phyloP scores from a whole-genome alignment of 305 asterid genomes.

The Ruellia speciosa region DNA sequence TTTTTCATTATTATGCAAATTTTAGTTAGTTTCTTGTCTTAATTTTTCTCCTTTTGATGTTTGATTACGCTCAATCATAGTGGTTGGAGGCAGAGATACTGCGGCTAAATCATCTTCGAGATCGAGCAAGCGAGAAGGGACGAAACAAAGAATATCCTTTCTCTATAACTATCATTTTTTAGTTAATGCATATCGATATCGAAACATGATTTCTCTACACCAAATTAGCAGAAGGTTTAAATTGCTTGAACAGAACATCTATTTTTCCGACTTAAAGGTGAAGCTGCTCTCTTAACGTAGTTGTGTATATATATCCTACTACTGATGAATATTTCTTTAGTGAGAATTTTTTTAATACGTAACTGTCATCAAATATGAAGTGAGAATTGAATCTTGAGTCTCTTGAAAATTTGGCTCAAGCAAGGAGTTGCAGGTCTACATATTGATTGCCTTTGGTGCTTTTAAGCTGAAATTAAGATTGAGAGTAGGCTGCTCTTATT shows the following conservation, averaged over 20 bases:
- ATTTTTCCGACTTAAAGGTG: conserved; percentile 8
- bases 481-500: neutral
- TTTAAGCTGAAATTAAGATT: neutral
- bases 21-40: neutral
- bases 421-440: neutral
- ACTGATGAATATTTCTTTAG: neutral
- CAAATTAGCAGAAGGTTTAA: neutral
- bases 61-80: conserved; percentile 32
- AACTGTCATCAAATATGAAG: neutral
- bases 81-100: conserved; percentile 63
- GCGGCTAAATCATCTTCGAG: conserved; percentile 70
- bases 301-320: neutral
- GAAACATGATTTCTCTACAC: neutral
- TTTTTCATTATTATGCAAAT: neutral
- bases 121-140: conserved; percentile 84
- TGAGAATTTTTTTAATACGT: too few relatives aligned
- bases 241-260: neutral
- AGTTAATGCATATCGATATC: neutral
- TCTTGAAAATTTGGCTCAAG: neutral
- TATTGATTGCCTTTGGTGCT: neutral
- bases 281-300: neutral
- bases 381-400: neutral
- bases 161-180: conserved; percentile 4
- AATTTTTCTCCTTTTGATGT: conserved; percentile 11
- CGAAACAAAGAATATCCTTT: conserved; percentile 92